Evolutionary conservation across 2,329 filamentous ascomycete species (phyloP), one percentile per base, ranked within the genome.

Genomic region (Pseudocercospora fijiensis): DNA sequence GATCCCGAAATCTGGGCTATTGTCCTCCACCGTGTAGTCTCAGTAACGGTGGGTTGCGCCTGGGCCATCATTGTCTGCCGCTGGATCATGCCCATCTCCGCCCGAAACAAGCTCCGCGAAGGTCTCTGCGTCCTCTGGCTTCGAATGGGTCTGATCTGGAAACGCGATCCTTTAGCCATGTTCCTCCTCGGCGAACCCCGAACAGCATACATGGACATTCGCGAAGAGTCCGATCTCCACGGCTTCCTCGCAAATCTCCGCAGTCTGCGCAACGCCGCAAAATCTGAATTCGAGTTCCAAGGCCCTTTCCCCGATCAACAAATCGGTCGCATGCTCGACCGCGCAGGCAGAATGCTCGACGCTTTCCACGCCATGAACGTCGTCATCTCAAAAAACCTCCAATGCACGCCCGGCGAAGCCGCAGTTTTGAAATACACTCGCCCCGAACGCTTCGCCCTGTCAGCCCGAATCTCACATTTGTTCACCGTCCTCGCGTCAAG

Each of bases 321-420:
- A 16, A 93, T 90, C 74, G 85, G 84, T 4, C 85, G 87, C 37
- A 90, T 98, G 62, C 84, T 98, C 74, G 85, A 86, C 22, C 89
- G 89, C 9, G 96, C 93, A 0, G 88, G 89, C 66, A 88, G 90
- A 58, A 91, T 97, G 78, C 86, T 98, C 4, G 93, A 97, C 77
- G 89, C 91, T 41, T 97, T 99, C 76, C 93, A 98, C 74, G 92
- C 93, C 58, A 96, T 99, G 91, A 96, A 94, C 67, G 86, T 97
- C 10, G 88, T 97, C 66, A 92, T 96, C 41, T 84, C 90, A 73
- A 94, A 93, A 72, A 90, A 94, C 64, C 81, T 88, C 10, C 85
- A 85, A 41, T 85, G 91, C 0, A 92, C 88, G 2, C 85, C 89
- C 26, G 93, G 94, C 3, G 94, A 98, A 78, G 87, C 89, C 61